Base-by-base conservation (phyloP, 2,329 filamentous ascomycete genomes). In the Lachnellula willkommii region DNA sequence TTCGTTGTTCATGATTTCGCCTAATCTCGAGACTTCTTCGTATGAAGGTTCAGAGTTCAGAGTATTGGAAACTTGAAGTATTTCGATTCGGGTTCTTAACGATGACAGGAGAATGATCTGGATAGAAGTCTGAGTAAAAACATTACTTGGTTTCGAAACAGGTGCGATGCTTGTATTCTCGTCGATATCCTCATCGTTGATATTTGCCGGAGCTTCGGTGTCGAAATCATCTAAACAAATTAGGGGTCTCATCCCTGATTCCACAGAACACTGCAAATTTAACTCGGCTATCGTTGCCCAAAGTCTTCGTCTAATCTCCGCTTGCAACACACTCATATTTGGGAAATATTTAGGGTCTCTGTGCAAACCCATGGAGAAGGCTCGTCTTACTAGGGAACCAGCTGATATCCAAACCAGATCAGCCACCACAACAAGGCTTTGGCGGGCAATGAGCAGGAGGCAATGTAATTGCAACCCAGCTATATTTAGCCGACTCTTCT, bases 321-420 rank as follows among this genome's bases (percentile, higher is more conserved):
- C 28, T 32, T 32, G 28, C 28, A 32, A 32, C 9, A 32, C 28
- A 8, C 9, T 12, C 72, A 79, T 77, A 20, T 72, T 70, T 3
- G 72, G 71, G 5, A 81, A 73, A 51, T 74, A 70, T 32, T 68
- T 71, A 0, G 81, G 81, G 52, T 84, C 81, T 2, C 78, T 75
- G 62, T 84, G 79, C 4, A 83, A 70, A 4, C 81, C 80, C 73
- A 82, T 80, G 53, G 73, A 74, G 66, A 83, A 77, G 51, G 79
- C 81, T 14, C 74, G 75, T 4, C 79, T 73, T n/a, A 81, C 58
- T n/a, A 83, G 60, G 5, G 43, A 43, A 1, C 80, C 80, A 0
- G 74, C 70, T 2, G 75, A 71, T 32, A 79, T 72, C 79, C 79
- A 83, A 4, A 74, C 70, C 11, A 81, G 64, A 55, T 83, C 79